These are phyloP conservation scores for Magnaporthiopsis incrustans DNA, from an alignment of 2,329 filamentous ascomycete genomes.

Conservation along the genomic window DNA sequence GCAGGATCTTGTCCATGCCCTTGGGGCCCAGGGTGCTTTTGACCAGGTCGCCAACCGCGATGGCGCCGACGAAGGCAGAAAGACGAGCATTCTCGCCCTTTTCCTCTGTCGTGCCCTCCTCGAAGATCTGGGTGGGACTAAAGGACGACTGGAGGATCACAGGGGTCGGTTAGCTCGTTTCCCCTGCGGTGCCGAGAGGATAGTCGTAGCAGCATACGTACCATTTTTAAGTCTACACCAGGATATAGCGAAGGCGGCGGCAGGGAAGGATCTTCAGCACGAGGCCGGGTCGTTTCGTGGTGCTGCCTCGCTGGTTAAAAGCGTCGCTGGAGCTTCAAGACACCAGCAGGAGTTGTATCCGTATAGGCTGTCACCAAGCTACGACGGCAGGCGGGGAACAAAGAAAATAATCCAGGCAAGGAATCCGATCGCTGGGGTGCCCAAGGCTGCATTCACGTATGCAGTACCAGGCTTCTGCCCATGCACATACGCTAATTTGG, in stretches of 20 bases:
- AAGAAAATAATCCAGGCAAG: background rate
- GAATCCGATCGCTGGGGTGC: background rate
- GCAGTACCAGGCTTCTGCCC: background rate
- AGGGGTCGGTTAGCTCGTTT: background rate
- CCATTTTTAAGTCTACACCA: background rate
- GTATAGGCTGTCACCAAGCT: background rate
- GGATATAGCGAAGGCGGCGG: background rate
- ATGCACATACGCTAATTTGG: background rate
- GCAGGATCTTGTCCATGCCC: conserved; percentile 98
- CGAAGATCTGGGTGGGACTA: conserved; percentile 96
- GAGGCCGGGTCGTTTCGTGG: background rate
- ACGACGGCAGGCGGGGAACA: background rate
- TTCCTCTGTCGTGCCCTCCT: conserved; percentile 92
- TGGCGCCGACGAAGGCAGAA: conserved; percentile 95
- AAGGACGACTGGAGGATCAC: conserved; percentile 41
- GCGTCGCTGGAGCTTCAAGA: background rate
- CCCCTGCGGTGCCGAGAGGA: no score
- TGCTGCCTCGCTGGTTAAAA: background rate
- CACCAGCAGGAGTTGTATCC: background rate
- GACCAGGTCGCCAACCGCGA: conserved; percentile 92
- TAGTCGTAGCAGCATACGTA: background rate
- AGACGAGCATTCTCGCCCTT: conserved; percentile 99
- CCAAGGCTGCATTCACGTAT: background rate
- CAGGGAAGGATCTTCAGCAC: background rate
- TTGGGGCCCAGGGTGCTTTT: conserved; percentile 97